A percentile compares a stretch with the other conserved stretches of the same genome.
Evolutionary conservation across 352 stramenopile species (phyloP).

Genomic region (Phytophthora cajani): DNA sequence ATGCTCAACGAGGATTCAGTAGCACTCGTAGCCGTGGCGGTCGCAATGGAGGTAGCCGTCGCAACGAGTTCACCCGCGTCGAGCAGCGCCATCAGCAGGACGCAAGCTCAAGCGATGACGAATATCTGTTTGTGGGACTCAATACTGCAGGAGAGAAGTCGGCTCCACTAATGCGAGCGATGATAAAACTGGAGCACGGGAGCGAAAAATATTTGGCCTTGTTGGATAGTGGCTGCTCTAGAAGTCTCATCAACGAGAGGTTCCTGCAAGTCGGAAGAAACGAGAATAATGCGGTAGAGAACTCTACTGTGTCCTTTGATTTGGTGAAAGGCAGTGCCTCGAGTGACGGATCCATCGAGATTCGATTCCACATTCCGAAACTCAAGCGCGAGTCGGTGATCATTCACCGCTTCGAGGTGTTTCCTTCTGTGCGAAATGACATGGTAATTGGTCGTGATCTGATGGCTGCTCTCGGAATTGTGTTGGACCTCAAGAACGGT

Average conservation of each 20-base stretch:
- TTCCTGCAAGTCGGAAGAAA: neutral
- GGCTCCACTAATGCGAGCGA: constrained; percentile 1
- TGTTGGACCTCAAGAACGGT: neutral
- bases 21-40: neutral
- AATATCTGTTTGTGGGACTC: constrained; percentile 1
- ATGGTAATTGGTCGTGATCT: neutral
- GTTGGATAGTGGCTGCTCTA: constrained; percentile 7
- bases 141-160: neutral
- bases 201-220: neutral
- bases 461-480: neutral
- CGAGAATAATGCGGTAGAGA: neutral
- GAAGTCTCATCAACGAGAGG: neutral
- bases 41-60: neutral
- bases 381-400: constrained; percentile 6
- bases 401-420: constrained; percentile 2
- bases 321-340: neutral
- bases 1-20: neutral
- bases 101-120: neutral
- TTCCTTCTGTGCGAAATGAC: neutral
- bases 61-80: neutral
- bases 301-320: neutral
- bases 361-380: constrained; percentile 1
- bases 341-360: neutral
- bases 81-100: neutral
- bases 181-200: constrained; percentile 8